Percentiles rank a stretch among this genome's conserved stretches.
Evolutionary conservation across 2,329 filamentous ascomycete genomes (phyloP).

Genomic region (Ophiostoma populinum): DNA sequence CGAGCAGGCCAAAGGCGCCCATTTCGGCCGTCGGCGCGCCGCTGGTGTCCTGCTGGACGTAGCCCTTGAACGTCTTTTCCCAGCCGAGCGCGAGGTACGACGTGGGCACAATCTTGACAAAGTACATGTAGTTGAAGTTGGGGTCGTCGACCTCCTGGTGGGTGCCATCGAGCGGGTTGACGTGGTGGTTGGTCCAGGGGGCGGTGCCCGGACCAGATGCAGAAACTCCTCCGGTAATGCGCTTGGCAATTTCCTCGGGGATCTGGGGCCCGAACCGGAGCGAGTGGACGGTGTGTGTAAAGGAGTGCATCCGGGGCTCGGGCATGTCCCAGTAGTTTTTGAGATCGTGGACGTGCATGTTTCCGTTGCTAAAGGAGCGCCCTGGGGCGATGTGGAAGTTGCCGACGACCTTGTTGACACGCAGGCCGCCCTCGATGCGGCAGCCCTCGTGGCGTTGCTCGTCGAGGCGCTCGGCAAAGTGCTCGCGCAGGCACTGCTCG

Average conservation of each 20-base stretch:
- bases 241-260: constrained; percentile 46
- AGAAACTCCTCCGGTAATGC: constrained; percentile 25
- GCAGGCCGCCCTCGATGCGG: constrained; percentile 77
- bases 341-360: constrained; percentile 94
- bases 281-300: constrained; percentile 75
- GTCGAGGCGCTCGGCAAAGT: constrained; percentile 79
- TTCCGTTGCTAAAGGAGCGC: constrained; percentile 87
- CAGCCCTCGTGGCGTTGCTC: constrained; percentile 83
- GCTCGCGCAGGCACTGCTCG: constrained; percentile 88
- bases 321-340: constrained; percentile 80
- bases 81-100: constrained; percentile 86
- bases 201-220: constrained; percentile 22
- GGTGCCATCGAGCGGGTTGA: constrained; percentile 76
- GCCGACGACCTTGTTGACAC: constrained; percentile 95
- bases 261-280: constrained; percentile 88
- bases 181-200: constrained; percentile 74
- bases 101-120: constrained; percentile 94
- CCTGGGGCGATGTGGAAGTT: constrained; percentile 98
- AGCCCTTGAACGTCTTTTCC: constrained; percentile 39
- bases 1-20: constrained; percentile 47
- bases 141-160: constrained; percentile 63
- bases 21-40: constrained; percentile 42
- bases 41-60: constrained; percentile 17
- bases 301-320: constrained; percentile 57
- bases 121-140: constrained; percentile 97